A percentile compares a stretch with the other conserved stretches of the same genome.
Conservation (phyloP, 2,329 filamentous ascomycete genomes). For the Metarhizium album region DNA sequence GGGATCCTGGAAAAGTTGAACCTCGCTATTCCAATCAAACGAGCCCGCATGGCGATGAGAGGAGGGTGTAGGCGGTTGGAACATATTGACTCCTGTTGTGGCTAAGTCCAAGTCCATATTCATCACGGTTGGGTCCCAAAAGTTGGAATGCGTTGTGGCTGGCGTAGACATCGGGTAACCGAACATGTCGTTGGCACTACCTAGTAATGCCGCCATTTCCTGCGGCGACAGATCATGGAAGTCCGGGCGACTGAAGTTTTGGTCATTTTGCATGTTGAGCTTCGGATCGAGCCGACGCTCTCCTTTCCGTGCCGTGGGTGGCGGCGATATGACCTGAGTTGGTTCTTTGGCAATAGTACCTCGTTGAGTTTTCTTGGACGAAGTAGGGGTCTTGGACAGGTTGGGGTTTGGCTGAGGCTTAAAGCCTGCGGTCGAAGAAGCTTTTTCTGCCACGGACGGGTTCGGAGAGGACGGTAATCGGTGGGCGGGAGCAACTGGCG, state of each 20-base stretch:
- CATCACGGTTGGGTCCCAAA: slow-evolving; percentile 48
- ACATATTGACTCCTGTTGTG: slow-evolving; percentile 31
- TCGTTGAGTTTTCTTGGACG: slow-evolving; percentile 35
- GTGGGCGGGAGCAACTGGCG: slow-evolving; percentile 48
- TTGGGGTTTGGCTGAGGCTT: slow-evolving; percentile 17
- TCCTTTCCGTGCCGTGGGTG: slow-evolving; percentile 45
- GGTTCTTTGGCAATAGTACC: slow-evolving; percentile 23
- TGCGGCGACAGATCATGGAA: slow-evolving; percentile 38
- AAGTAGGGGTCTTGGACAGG: slow-evolving; percentile 12
- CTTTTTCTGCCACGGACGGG: slow-evolving; percentile 23
- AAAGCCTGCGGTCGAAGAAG: slow-evolving; percentile 18
- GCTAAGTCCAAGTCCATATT: slow-evolving; percentile 52
- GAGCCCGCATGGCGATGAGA: slow-evolving; percentile 38
- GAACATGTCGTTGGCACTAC: slow-evolving; percentile 44
- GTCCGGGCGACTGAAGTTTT: slow-evolving; percentile 40
- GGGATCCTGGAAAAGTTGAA: slow-evolving; percentile 43
- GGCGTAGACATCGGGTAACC: slow-evolving; percentile 50
- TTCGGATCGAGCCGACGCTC: slow-evolving; percentile 44
- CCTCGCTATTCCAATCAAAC: slow-evolving; percentile 46
- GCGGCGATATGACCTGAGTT: slow-evolving; percentile 48
- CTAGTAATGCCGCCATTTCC: slow-evolving; percentile 36
- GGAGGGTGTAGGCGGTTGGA: slow-evolving; percentile 21
- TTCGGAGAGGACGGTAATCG: slow-evolving; percentile 48
- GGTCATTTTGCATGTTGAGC: slow-evolving; percentile 48
- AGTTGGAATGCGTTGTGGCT: slow-evolving; percentile 37